Base-by-base conservation (phyloP, 2,329 filamentous ascomycete species). In the Chaetoscypha palmicola region DNA sequence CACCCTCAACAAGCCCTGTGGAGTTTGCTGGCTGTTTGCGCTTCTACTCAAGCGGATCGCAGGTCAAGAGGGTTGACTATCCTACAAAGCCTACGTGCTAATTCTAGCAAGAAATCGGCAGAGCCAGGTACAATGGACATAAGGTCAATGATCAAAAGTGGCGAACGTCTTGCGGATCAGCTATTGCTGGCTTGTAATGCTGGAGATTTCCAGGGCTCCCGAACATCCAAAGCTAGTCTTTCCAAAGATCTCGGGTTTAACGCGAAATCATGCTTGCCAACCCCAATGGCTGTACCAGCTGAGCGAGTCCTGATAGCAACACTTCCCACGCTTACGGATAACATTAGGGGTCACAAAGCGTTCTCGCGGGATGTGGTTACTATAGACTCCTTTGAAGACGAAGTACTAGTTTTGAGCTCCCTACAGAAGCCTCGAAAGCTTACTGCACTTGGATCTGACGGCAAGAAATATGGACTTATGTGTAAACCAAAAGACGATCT, bases 401-500 rank as follows among this genome's bases (percentile, higher is more conserved):
- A 96, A 46, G 92, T 96, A 0, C 68, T 94, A 19, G 86, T 98
- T 3, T 71, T 98, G 16, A 87, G 84, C 45, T 98, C 94, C 1
- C 74, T 98, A 3, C 91, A 95, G 46, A 90, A 92, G 55, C 92
- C 94, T 10, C 81, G 91, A 39, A 92, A 91, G 55, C 78, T 99
- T 43, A 92, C 81, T 12, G 86, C 92, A 5, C 78, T 86, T 43
- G 92, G 91, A 0, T 91, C 86, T 0, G 89, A 99, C 64, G 92
- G 94, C 5, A 84, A 83, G 46, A 74, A 76, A 14, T 98, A 98
- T 63, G 86, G 87, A 52, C 77, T 98, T 5, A 74, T 99, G 44
- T 94, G 94, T 70, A 98, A 99, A 61, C 94, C 92, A 7, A 97
- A 97, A 64, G 92, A 98, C 62, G 94, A 99, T 63, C 76, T 99